Evolutionary conservation across 768 basidiomycete species (phyloP).

Genomic region (Tricholoma bakamatsutake): DNA sequence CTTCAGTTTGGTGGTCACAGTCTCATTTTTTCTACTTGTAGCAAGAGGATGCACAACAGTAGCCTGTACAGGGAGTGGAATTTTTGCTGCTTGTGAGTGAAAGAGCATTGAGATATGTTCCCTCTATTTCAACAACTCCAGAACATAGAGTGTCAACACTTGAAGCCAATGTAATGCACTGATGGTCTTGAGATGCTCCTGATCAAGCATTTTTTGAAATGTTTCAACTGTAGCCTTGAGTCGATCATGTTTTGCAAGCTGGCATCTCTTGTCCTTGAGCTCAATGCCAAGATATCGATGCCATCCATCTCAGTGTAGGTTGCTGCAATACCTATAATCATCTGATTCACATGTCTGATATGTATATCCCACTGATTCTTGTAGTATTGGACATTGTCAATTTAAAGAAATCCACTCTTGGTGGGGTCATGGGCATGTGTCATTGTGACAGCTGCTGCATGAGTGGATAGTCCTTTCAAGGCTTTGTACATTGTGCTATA

Average conservation of each 20-base stretch:
- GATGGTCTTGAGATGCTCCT: neutral
- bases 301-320: constrained; percentile 5
- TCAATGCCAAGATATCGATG: neutral
- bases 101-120: constrained; percentile 16
- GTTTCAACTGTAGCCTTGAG: neutral
- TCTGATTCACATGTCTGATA: constrained; percentile 22
- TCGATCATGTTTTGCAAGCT: neutral
- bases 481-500: constrained; percentile 16
- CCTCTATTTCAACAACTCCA: constrained; percentile 12
- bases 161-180: neutral
- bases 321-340: constrained; percentile 19
- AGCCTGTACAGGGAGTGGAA: constrained; percentile 3
- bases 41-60: constrained; percentile 23
- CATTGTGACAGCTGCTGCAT: constrained; percentile 12
- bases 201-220: neutral
- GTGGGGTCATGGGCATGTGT: constrained; percentile 10
- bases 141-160: neutral
- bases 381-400: constrained; percentile 28
- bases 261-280: neutral
- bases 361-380: constrained; percentile 18
- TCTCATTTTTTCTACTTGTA: constrained; percentile 23
- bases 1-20: constrained; percentile 21
- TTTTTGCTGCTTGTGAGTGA: constrained; percentile 15
- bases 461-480: constrained; percentile 14
- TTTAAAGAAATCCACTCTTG: constrained; percentile 11